Conservation (phyloP, 129 eudicot species). For the sunflower (Helianthus annuus) region HanXRQr2.0-SUNRISE NC_035438.2:28203525-28204024, state of each 20-base stretch:
- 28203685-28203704: neutral
- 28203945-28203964: constrained; percentile 39
- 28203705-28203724: neutral
- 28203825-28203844: no score
- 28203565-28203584: no score
- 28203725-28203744: constrained; percentile 2
- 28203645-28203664: neutral
- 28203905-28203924: neutral
- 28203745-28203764: neutral
- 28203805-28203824: no score
- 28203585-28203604: no score
- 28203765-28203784: constrained; percentile 18
- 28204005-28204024: neutral
- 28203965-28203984: no score
- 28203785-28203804: constrained; percentile 53
- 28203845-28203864: neutral
- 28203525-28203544: no score
- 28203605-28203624: no score
- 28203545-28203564: no score
- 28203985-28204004: no score
- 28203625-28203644: no score
- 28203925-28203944: constrained; percentile 31
- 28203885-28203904: neutral
- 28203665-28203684: neutral
- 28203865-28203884: neutral